Evolutionary conservation across 208 protist genomes (phyloP).

Genomic region (Leishmania mexicana): DNA sequence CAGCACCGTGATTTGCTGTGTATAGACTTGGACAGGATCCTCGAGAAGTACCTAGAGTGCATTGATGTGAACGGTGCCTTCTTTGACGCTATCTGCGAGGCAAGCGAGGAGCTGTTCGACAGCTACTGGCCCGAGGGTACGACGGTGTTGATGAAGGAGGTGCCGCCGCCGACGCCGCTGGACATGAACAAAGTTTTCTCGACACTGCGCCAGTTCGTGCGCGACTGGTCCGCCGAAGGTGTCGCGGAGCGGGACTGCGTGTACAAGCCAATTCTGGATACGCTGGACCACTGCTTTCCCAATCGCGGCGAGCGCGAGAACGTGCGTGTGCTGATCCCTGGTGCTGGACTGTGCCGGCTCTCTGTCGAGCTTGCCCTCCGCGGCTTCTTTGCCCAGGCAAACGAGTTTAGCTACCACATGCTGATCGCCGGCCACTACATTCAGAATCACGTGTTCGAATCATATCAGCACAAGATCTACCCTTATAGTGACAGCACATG

Average conservation of each 20-base stretch:
- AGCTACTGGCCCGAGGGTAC: constrained; percentile 91
- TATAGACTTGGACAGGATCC: constrained; percentile 82
- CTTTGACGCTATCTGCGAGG: constrained; percentile 84
- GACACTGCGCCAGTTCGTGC: constrained; percentile 95
- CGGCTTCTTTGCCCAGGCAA: constrained; percentile 95
- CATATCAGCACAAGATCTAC: constrained; percentile 86
- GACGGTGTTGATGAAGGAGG: constrained; percentile 59
- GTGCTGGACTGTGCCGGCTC: constrained; percentile 93
- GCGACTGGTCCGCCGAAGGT: constrained; percentile 95
- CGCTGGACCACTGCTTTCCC: constrained; percentile 79
- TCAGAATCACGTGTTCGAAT: constrained; percentile 92
- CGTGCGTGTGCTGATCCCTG: constrained; percentile 87
- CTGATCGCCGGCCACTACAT: constrained; percentile 96
- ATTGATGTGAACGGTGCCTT: constrained; percentile 85
- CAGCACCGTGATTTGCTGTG: constrained; percentile 71
- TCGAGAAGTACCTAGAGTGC: constrained; percentile 72
- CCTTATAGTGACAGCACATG: constrained; percentile 93
- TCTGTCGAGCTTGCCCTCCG: constrained; percentile 93
- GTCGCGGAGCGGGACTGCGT: constrained; percentile 87
- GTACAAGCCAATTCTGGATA: constrained; percentile 90
- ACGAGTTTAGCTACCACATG: constrained; percentile 98
- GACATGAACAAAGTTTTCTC: constrained; percentile 96
- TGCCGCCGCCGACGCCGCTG: constrained; percentile 79
- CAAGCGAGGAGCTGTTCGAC: constrained; percentile 83
- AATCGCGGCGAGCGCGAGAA: constrained; percentile 41